Percentiles rank a stretch among this genome's conserved stretches.
These are phyloP conservation scores for Clavaria fumosa DNA, from an alignment of 768 basidiomycete genomes.

Conservation along the genomic window DNA sequence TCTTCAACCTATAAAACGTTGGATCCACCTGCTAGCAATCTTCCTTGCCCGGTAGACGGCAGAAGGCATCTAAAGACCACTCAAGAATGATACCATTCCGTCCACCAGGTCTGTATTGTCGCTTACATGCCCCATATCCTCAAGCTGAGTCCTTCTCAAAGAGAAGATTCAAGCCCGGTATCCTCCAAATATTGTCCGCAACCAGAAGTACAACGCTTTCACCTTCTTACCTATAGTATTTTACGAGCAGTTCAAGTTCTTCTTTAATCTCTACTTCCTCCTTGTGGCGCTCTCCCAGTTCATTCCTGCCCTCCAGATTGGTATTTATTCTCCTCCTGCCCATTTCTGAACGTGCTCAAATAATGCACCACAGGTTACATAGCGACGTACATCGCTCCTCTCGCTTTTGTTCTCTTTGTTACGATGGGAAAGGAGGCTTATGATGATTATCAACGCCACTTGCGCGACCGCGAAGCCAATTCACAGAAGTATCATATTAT, in stretches of 20 bases:
- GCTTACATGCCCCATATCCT: neutral
- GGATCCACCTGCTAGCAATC: conserved; percentile 15
- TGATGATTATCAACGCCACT: conserved; percentile 91
- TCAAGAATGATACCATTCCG: conserved; percentile 68
- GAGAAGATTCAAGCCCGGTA: conserved; percentile 59
- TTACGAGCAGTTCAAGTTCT: conserved; percentile 99
- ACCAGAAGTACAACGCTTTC: conserved; percentile 94
- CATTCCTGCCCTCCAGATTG: conserved; percentile 89
- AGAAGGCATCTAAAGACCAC: conserved; percentile 47
- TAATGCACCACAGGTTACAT: conserved; percentile 55
- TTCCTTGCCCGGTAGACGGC: too few species aligned
- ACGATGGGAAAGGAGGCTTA: conserved; percentile 99
- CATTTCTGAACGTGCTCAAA: neutral
- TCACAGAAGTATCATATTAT: conserved; percentile 81
- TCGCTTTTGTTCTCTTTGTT: conserved; percentile 86
- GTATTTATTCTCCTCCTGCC: conserved; percentile 26
- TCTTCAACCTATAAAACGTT: conserved; percentile 8
- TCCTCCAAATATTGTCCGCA: conserved; percentile 84
- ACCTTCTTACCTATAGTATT: conserved; percentile 96
- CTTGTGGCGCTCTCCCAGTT: conserved; percentile 95
- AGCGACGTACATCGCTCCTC: conserved; percentile 87
- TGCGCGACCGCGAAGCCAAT: conserved; percentile 89
- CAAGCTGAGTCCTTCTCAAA: conserved; percentile 14
- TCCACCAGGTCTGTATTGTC: conserved; percentile 39
- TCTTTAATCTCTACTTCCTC: conserved; percentile 98